Percentiles rank a stretch among this genome's conserved stretches.
These are phyloP conservation scores for Vitis labrusca DNA, from an alignment of 164 flowering plant species.

Conservation along the genomic window DNA sequence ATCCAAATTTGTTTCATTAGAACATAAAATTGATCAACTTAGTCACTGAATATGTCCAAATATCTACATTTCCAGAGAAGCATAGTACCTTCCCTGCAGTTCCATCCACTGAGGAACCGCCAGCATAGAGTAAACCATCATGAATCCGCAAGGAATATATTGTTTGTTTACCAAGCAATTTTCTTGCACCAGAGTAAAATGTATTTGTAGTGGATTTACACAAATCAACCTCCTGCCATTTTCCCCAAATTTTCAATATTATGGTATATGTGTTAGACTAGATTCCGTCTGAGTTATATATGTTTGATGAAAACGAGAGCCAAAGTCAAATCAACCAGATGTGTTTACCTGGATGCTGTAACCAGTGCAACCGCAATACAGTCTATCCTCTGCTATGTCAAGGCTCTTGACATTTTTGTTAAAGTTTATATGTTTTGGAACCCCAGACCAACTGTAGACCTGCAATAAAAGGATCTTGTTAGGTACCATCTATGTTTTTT, in stretches of 20 bases:
- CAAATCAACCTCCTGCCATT: slow-evolving; percentile 62
- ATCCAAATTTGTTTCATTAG: slow-evolving; percentile 8
- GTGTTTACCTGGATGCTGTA: slow-evolving; percentile 60
- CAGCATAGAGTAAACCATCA: slow-evolving; percentile 46
- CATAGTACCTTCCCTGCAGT: slow-evolving; percentile 65
- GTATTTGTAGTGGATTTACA: slow-evolving; percentile 32
- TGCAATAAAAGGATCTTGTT: slow-evolving; percentile 12
- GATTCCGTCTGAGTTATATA: too few relatives aligned
- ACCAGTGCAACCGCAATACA: slow-evolving; percentile 70
- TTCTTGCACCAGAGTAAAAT: slow-evolving; percentile 66
- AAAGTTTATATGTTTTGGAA: slow-evolving; percentile 56
- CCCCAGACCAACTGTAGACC: slow-evolving; percentile 65
- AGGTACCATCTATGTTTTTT: background rate
- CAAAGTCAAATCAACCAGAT: background rate
- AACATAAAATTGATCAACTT: too few relatives aligned
- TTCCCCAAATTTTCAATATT: background rate
- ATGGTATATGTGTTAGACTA: too few relatives aligned
- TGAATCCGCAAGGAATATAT: slow-evolving; percentile 42
- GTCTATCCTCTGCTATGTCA: slow-evolving; percentile 41
- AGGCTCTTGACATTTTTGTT: slow-evolving; percentile 61
- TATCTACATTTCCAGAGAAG: too few relatives aligned
- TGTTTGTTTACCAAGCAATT: slow-evolving; percentile 61
- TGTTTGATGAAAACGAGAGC: too few relatives aligned
- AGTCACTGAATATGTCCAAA: too few relatives aligned
- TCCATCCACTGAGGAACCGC: slow-evolving; percentile 74